A percentile compares a stretch with the other conserved stretches of the same genome.
Conservation (phyloP, 257 asterid species). For the Apocynum venetum region DNA sequence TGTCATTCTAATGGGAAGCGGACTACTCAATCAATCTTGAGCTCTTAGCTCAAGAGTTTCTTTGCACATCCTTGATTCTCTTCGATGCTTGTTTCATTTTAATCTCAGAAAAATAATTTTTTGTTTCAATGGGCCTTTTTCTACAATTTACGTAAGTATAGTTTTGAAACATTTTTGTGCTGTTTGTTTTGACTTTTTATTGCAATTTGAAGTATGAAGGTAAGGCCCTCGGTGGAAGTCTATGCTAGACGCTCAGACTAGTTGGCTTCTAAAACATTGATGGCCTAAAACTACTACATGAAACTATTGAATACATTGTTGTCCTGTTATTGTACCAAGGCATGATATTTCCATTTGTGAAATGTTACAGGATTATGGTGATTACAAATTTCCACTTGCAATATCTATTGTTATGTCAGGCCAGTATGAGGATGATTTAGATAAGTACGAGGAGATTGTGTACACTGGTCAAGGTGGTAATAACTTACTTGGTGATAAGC, state of each 20-base stretch:
- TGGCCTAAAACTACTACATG: not conserved
- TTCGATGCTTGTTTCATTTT: not conserved
- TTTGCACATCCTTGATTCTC: not conserved
- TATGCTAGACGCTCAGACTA: not conserved
- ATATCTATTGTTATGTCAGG: slow-evolving; percentile 81
- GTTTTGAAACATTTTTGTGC: not conserved
- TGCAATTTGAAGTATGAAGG: not conserved
- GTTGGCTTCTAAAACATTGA: not conserved
- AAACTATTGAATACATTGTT: not conserved
- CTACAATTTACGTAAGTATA: not conserved
- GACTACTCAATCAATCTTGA: not conserved
- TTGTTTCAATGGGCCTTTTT: too few species aligned
- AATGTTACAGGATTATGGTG: slow-evolving; percentile 37
- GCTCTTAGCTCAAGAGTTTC: not conserved
- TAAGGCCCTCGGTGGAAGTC: not conserved
- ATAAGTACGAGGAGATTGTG: slow-evolving; percentile 64
- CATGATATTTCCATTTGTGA: slow-evolving; percentile 2
- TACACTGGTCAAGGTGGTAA: slow-evolving; percentile 98
- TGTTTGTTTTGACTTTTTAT: not conserved
- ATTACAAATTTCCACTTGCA: slow-evolving; percentile 52
- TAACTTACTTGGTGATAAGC: slow-evolving; percentile 64
- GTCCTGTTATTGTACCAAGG: not conserved
- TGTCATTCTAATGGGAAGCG: not conserved
- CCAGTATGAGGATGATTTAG: slow-evolving; percentile 86
- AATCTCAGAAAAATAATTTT: too few species aligned